Percentiles rank a stretch among this genome's conserved stretches.
These are phyloP conservation scores for Conoideocrella luteorostrata DNA, from an alignment of 2,329 filamentous ascomycete species.

Conservation along the genomic window DNA sequence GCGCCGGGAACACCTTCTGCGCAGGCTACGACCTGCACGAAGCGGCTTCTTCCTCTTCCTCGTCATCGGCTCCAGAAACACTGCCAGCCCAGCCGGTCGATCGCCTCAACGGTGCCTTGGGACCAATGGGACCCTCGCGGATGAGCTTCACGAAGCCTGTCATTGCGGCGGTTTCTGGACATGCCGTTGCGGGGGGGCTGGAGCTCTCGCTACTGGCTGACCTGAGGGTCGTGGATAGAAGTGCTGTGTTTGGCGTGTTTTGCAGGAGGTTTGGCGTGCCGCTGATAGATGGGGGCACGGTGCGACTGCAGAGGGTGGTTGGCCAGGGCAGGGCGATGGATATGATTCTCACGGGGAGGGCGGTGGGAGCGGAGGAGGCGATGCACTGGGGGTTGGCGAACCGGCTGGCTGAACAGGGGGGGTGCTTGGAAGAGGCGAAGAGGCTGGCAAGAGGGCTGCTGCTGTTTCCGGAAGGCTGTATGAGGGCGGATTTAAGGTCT, in stretches of 20 bases:
- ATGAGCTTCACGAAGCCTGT: conserved; percentile 45
- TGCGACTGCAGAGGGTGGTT: too few species aligned
- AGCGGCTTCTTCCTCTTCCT: conserved; percentile 20
- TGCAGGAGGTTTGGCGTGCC: too few species aligned
- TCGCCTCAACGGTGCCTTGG: conserved; percentile 19
- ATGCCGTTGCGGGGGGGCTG: conserved; percentile 47
- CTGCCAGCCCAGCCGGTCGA: not conserved
- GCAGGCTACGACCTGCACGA: conserved; percentile 46
- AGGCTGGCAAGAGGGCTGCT: too few species aligned
- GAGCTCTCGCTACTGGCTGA: conserved; percentile 48
- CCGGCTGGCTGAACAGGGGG: too few species aligned
- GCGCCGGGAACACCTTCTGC: conserved; percentile 41
- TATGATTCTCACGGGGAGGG: conserved; percentile 47
- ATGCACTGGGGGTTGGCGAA: conserved; percentile 41
- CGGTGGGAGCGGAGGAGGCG: conserved; percentile 42
- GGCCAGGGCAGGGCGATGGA: too few species aligned
- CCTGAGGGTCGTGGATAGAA: conserved; percentile 46
- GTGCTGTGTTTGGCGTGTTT: conserved; percentile 49
- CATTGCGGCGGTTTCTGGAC: conserved; percentile 43
- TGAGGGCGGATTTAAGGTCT: too few species aligned
- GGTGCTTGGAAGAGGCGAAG: too few species aligned
- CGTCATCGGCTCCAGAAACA: conserved; percentile 9
- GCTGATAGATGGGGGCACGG: too few species aligned
- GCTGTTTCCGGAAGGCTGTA: too few species aligned
- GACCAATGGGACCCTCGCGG: conserved; percentile 45